Evolutionary conservation across 129 eudicot species (phyloP).

Genomic region (Oenanthe sinensis): DNA sequence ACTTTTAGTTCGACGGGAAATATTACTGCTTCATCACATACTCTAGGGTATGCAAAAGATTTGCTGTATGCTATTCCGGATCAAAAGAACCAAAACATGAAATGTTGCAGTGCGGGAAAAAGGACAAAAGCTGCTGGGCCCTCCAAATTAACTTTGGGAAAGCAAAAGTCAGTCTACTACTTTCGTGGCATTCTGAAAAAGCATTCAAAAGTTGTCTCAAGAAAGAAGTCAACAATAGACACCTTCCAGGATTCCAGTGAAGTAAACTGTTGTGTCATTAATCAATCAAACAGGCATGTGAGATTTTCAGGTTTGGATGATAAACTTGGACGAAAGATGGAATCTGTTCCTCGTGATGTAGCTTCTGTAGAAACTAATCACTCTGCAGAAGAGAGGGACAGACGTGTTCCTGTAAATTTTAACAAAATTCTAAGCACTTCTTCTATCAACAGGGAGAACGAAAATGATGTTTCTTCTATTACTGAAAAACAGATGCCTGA

Average conservation of each 20-base stretch:
- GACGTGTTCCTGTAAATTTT: not conserved
- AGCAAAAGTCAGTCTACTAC: conserved; percentile 7
- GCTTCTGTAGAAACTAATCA: conserved; percentile 3
- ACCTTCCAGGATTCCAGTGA: conserved; percentile 6
- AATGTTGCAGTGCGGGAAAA: conserved; percentile 10
- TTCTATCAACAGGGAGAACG: conserved; percentile 9
- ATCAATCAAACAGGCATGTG: conserved; percentile 17
- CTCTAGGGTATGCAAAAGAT: conserved; percentile 4
- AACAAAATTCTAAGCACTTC: conserved; percentile 12
- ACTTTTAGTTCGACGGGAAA: not conserved
- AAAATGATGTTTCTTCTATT: not conserved
- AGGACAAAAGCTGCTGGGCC: not conserved
- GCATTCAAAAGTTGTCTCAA: not conserved
- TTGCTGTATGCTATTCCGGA: conserved; percentile 1
- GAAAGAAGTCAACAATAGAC: conserved; percentile 3
- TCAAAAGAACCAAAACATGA: conserved; percentile 13
- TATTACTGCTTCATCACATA: not conserved
- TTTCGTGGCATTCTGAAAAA: conserved; percentile 20
- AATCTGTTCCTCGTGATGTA: not conserved
- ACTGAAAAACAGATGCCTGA: conserved; percentile 5
- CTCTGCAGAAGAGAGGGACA: conserved; percentile 1
- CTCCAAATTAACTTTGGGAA: conserved; percentile 4
- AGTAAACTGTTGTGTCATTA: conserved; percentile 1
- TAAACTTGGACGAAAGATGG: conserved; percentile 11
- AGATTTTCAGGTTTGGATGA: conserved; percentile 18